A percentile compares a stretch with the other conserved stretches of the same genome.
These are phyloP conservation scores for Leccinum uliginosum DNA, from an alignment of 768 basidiomycete genomes.

Conservation along the genomic window DNA sequence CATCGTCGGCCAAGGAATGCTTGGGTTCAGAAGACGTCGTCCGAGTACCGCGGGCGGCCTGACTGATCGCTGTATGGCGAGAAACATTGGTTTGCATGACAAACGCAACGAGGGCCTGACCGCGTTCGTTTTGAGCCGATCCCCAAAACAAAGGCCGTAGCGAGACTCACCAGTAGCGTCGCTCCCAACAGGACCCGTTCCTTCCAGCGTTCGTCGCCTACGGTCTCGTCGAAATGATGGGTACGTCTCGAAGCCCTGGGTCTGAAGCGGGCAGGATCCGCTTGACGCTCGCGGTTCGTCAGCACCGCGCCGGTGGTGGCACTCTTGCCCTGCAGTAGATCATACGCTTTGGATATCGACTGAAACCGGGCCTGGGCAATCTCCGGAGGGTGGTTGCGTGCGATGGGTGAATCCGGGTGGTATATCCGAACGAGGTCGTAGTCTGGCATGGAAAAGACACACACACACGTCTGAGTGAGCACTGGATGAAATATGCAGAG, in stretches of 20 bases:
- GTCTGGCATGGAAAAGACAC: slow-evolving; percentile 37
- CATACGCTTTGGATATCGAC: slow-evolving; percentile 66
- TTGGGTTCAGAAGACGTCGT: slow-evolving; percentile 1
- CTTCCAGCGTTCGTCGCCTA: slow-evolving; percentile 60
- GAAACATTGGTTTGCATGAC: slow-evolving; percentile 31
- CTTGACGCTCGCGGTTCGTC: slow-evolving; percentile 13
- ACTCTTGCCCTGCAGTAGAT: slow-evolving; percentile 50
- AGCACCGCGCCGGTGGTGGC: slow-evolving; percentile 17
- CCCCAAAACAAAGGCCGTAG: background rate
- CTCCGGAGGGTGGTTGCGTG: slow-evolving; percentile 40
- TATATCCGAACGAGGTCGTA: slow-evolving; percentile 77
- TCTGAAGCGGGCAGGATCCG: slow-evolving; percentile 41
- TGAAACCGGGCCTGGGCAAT: slow-evolving; percentile 63
- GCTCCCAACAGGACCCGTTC: slow-evolving; percentile 57
- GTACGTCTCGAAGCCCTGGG: slow-evolving; percentile 36
- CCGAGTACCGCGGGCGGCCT: slow-evolving; percentile 9
- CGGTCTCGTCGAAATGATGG: slow-evolving; percentile 43
- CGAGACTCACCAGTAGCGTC: slow-evolving; percentile 42
- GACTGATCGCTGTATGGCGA: slow-evolving; percentile 30
- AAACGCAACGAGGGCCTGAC: slow-evolving; percentile 33
- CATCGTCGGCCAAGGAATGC: slow-evolving; percentile 16
- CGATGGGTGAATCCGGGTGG: slow-evolving; percentile 64
- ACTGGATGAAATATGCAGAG: background rate
- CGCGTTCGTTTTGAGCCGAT: background rate
- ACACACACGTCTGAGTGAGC: slow-evolving; percentile 1